These are phyloP conservation scores for Botrytis fragariae DNA, from an alignment of 2,329 filamentous ascomycete genomes.

Conservation along the genomic window DNA sequence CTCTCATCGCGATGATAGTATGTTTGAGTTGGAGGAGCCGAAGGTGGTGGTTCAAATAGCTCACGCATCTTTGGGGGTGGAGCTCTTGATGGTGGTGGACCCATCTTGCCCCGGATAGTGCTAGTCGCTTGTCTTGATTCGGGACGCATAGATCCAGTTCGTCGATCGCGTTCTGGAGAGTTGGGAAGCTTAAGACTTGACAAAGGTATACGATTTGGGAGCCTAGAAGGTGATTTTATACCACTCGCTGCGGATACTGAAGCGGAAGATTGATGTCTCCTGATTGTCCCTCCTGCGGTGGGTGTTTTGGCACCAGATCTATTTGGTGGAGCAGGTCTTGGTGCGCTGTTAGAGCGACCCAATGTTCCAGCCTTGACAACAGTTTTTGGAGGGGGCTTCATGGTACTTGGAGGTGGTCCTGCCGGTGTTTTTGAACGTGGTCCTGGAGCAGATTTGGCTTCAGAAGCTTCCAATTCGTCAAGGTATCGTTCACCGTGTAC, in stretches of 20 bases:
- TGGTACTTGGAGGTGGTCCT: constrained; percentile 51
- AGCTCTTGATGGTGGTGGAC: constrained; percentile 57
- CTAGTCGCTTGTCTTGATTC: constrained; percentile 36
- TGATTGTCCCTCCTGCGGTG: constrained; percentile 41
- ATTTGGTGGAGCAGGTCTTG: constrained; percentile 31
- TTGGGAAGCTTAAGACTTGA: constrained; percentile 70
- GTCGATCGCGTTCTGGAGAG: constrained; percentile 67
- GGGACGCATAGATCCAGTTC: constrained; percentile 25
- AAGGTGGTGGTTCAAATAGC: constrained; percentile 55
- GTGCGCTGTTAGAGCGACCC: constrained; percentile 34
- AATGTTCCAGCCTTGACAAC: constrained; percentile 32
- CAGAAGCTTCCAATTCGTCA: constrained; percentile 70
- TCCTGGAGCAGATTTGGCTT: constrained; percentile 57
- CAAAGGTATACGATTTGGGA: constrained; percentile 67
- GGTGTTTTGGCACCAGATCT: constrained; percentile 51
- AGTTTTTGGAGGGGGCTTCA: constrained; percentile 25
- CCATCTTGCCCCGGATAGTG: constrained; percentile 44
- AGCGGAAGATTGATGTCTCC: constrained; percentile 33
- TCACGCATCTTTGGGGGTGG: constrained; percentile 94
- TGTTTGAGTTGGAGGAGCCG: constrained; percentile 50
- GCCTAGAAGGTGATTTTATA: constrained; percentile 60
- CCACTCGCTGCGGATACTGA: constrained; percentile 23
- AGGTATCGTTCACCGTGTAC: constrained; percentile 91
- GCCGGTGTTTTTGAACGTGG: constrained; percentile 75
- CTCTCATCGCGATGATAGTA: constrained; percentile 51